These are phyloP conservation scores for Colletotrichum eremochloae DNA, from an alignment of 2,329 filamentous ascomycete genomes.

Conservation along the genomic window DNA sequence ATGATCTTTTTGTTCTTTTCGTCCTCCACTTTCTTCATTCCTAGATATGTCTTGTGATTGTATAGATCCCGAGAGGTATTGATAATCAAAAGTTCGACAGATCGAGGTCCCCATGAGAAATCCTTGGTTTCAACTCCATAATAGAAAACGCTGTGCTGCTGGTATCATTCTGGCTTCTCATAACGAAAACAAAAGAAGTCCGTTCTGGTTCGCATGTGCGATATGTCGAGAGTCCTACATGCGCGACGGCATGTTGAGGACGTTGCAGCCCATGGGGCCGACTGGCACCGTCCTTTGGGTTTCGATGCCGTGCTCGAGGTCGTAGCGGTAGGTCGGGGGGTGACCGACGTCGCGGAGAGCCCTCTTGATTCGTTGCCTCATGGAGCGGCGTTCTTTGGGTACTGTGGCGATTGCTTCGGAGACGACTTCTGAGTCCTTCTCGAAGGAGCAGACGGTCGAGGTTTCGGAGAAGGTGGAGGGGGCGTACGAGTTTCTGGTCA, in stretches of 20 bases:
- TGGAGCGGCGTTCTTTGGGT: slow-evolving; percentile 25
- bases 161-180: slow-evolving; percentile 9
- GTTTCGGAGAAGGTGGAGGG: slow-evolving; percentile 33
- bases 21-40: not conserved
- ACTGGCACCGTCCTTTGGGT: slow-evolving; percentile 20
- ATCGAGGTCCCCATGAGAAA: slow-evolving; percentile 7
- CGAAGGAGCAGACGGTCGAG: slow-evolving; percentile 37
- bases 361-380: slow-evolving; percentile 33
- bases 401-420: not conserved
- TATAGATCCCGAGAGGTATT: not conserved
- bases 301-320: slow-evolving; percentile 36
- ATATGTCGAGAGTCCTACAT: not conserved
- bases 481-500: slow-evolving; percentile 27
- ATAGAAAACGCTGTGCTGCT: slow-evolving; percentile 15
- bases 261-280: slow-evolving; percentile 32
- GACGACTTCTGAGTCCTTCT: slow-evolving; percentile 21
- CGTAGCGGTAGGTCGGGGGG: slow-evolving; percentile 37
- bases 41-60: not conserved
- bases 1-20: not conserved
- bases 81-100: slow-evolving; percentile 1
- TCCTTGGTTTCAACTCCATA: not conserved
- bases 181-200: not conserved
- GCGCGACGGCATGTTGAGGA: slow-evolving; percentile 37
- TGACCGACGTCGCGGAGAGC: slow-evolving; percentile 32
- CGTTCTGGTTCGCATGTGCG: not conserved